Evolutionary conservation across 805 yeast genomes (phyloP).

Genomic region (Debaryomyces tyrocola): DNA sequence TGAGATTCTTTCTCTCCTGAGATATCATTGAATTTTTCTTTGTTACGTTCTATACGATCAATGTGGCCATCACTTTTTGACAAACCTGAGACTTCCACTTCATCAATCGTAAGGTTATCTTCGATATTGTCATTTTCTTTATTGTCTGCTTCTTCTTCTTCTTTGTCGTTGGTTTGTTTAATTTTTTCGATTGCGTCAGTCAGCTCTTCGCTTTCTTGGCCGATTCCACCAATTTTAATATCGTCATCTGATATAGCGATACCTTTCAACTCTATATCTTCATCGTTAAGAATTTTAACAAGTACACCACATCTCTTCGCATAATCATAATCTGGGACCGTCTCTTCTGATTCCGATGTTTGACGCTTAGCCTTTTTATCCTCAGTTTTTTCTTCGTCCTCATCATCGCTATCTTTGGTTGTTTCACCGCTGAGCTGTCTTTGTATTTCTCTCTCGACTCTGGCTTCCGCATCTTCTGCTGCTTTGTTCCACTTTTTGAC

Average conservation of each 20-base stretch:
- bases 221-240: slow-evolving; percentile 11
- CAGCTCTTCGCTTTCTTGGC: slow-evolving; percentile 3
- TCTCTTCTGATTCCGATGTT: slow-evolving; percentile 10
- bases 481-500: slow-evolving; percentile 57
- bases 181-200: slow-evolving; percentile 9
- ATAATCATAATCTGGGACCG: slow-evolving; percentile 33
- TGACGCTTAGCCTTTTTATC: slow-evolving; percentile 8
- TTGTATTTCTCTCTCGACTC: slow-evolving; percentile 36
- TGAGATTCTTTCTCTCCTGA: neutral
- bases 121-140: neutral
- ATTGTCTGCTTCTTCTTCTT: slow-evolving; percentile 4
- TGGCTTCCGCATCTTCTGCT: slow-evolving; percentile 41
- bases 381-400: slow-evolving; percentile 11
- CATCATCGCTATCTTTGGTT: slow-evolving; percentile 16
- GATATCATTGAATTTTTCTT: slow-evolving; percentile 3
- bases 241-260: slow-evolving; percentile 8
- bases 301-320: slow-evolving; percentile 43
- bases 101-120: slow-evolving; percentile 40
- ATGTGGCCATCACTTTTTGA: slow-evolving; percentile 14
- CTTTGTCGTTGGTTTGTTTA: slow-evolving; percentile 5
- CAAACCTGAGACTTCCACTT: slow-evolving; percentile 36
- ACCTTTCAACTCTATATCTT: slow-evolving; percentile 33
- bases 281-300: slow-evolving; percentile 34
- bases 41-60: neutral
- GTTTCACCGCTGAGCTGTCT: slow-evolving; percentile 20